Evolutionary conservation across 176 grass and related monocot species (phyloP).

Genomic region (Elymus sibiricus): DNA sequence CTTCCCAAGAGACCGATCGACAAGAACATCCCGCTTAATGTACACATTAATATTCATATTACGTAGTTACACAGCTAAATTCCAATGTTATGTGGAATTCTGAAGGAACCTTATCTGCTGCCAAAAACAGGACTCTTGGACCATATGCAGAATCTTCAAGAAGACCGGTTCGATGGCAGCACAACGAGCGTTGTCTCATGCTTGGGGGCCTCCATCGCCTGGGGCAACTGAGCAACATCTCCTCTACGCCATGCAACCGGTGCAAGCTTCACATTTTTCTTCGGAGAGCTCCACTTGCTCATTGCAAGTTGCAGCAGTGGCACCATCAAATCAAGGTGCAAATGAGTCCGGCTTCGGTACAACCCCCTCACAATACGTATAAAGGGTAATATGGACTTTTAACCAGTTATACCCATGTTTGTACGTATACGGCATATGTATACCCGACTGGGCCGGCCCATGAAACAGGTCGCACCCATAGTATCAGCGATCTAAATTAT

Average conservation of each 20-base stretch:
- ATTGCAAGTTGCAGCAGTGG: conserved; percentile 39
- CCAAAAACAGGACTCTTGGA: conserved; percentile 84
- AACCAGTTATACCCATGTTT: too few relatives aligned
- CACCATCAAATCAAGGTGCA: too few relatives aligned
- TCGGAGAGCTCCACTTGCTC: conserved; percentile 52
- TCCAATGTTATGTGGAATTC: conserved; percentile 1
- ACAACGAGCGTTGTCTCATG: conserved; percentile 60
- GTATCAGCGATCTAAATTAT: too few relatives aligned
- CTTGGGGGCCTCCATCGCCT: conserved; percentile 47
- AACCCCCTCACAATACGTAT: too few relatives aligned
- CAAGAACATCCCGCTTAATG: conserved; percentile 76
- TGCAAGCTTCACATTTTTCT: conserved; percentile 46
- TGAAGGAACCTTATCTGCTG: not conserved
- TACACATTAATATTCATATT: conserved; percentile 31
- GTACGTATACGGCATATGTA: too few relatives aligned
- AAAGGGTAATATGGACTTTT: too few relatives aligned
- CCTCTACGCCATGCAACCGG: conserved; percentile 27
- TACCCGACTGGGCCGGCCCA: too few relatives aligned
- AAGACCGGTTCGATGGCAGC: conserved; percentile 69
- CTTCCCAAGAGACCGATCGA: conserved; percentile 53
- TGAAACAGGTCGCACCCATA: too few relatives aligned
- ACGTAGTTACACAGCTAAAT: not conserved
- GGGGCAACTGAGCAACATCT: conserved; percentile 36
- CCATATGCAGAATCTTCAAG: conserved; percentile 96
- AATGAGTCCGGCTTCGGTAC: too few relatives aligned